A percentile compares a stretch with the other conserved stretches of the same genome.
These are phyloP conservation scores for Hypoxylon intermedium DNA, from an alignment of 495 filamentous ascomycete genomes.

Conservation along the genomic window DNA sequence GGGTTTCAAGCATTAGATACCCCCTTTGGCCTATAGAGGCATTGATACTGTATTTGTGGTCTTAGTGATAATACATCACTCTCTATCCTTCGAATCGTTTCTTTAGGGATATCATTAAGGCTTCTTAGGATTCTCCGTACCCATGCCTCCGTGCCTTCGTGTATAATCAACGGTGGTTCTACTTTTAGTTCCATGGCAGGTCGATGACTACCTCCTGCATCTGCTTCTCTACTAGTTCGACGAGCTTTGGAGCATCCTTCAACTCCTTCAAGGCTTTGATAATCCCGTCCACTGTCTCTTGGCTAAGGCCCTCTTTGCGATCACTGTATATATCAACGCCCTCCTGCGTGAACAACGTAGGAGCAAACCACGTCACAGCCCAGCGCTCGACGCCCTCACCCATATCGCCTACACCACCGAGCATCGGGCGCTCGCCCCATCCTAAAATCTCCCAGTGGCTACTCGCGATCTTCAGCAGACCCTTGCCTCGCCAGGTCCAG, in stretches of 20 bases:
- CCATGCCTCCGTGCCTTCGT: neutral
- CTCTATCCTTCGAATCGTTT: neutral
- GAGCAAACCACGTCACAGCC: slow-evolving; percentile 78
- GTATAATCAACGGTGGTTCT: slow-evolving; percentile 1
- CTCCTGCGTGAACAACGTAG: slow-evolving; percentile 75
- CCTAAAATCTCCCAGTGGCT: slow-evolving; percentile 79
- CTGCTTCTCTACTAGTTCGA: slow-evolving; percentile 49
- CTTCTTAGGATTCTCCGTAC: neutral
- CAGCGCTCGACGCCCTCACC: slow-evolving; percentile 56
- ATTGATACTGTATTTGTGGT: slow-evolving; percentile 6
- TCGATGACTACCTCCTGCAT: slow-evolving; percentile 55
- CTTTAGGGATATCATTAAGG: slow-evolving; percentile 25
- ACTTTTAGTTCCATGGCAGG: slow-evolving; percentile 54
- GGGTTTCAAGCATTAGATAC: slow-evolving; percentile 27
- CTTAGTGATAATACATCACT: neutral
- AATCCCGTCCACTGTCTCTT: slow-evolving; percentile 54
- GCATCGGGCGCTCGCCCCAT: slow-evolving; percentile 59
- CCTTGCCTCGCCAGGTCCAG: slow-evolving; percentile 78
- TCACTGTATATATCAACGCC: slow-evolving; percentile 76
- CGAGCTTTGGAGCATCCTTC: slow-evolving; percentile 46
- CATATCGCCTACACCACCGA: slow-evolving; percentile 40
- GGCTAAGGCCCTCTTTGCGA: slow-evolving; percentile 57
- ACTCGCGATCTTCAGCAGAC: slow-evolving; percentile 66
- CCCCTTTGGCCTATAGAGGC: slow-evolving; percentile 6
- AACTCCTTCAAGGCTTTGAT: slow-evolving; percentile 53